phyloP scores from a whole-genome alignment of 208 protist genomes.

The Leptomonas seymouri region DNA sequence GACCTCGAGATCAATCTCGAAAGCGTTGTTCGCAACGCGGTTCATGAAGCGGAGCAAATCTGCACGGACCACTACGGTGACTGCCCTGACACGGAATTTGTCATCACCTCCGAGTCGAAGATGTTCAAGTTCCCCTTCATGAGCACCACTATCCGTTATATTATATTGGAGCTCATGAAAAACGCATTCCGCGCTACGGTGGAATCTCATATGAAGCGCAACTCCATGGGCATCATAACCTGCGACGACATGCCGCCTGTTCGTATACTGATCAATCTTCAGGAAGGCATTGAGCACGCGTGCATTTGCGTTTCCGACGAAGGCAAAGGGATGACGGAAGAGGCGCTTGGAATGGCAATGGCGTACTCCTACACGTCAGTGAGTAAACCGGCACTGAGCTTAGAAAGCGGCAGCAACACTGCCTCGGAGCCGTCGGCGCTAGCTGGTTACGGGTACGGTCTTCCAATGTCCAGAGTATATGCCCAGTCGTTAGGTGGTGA shows the following conservation, averaged over 20 bases:
- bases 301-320: slow-evolving; percentile 89
- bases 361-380: slow-evolving; percentile 95
- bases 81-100: slow-evolving; percentile 88
- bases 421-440: slow-evolving; percentile 56
- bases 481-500: slow-evolving; percentile 94
- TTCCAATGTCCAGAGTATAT: slow-evolving; percentile 94
- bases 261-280: slow-evolving; percentile 71
- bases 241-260: slow-evolving; percentile 86
- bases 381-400: slow-evolving; percentile 50
- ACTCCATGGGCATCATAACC: slow-evolving; percentile 65
- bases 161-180: slow-evolving; percentile 95
- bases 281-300: slow-evolving; percentile 71
- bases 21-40: slow-evolving; percentile 79
- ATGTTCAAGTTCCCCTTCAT: slow-evolving; percentile 90
- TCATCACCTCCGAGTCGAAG: slow-evolving; percentile 63
- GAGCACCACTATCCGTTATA: slow-evolving; percentile 94
- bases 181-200: slow-evolving; percentile 94
- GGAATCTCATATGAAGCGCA: slow-evolving; percentile 81
- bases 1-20: slow-evolving; percentile 87
- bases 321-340: slow-evolving; percentile 81
- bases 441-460: slow-evolving; percentile 95
- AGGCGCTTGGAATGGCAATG: slow-evolving; percentile 82
- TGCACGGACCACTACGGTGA: slow-evolving; percentile 92
- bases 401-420: slow-evolving; percentile 30
- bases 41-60: slow-evolving; percentile 88